Base-by-base conservation (phyloP, 345 rosid species). In the Eucalyptus grandis region DNA sequence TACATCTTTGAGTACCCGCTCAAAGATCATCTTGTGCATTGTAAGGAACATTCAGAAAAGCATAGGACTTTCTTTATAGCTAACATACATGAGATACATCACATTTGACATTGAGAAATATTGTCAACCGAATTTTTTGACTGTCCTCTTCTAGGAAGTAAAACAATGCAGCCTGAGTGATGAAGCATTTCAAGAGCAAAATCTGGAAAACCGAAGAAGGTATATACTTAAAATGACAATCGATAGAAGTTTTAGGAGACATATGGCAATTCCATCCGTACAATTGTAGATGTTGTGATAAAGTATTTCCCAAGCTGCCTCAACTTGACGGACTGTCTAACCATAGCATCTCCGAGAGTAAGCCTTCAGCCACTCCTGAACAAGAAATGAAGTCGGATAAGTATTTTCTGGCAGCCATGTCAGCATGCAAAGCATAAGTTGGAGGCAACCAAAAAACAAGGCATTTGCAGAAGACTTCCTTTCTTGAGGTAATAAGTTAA, bases 271-370 rank as follows among this genome's bases (percentile, higher is more conserved):
- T 91, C 97, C 94, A 80, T 98, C 99, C 27, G 95, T 94, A 91
- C 99, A 96, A 83, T 95, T 96, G 96, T 98, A 98, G 90, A 97
- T 72, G 31, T 96, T 96, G 93, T 44, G 95, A 92, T 95, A 92
- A 37, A 97, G 96, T 91, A 96, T 95, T 77, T 95, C 91, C 99
- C 99, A 98, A 82, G 99, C 98, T 65, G 94, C 94, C 90, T 94
- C 94, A 44, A 91, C 90, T 87, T 92, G 91, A 91, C 47, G 90
- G 92, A 94, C 94, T 87, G 92, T 92, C 94, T 96, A 95, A 91
- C 98, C 98, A 92, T 98, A 98, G 49, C 99, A 94, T 93, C 99
- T 93, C 69, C 56, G 94, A 89, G 97, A 90, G 89, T 95, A 98
- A 69, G 92, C 92, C 94, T 96, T 95, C 90, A 97, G 89, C 99